phyloP scores from a whole-genome alignment of 2,329 filamentous ascomycete species.

The Ciborinia camelliae region DNA sequence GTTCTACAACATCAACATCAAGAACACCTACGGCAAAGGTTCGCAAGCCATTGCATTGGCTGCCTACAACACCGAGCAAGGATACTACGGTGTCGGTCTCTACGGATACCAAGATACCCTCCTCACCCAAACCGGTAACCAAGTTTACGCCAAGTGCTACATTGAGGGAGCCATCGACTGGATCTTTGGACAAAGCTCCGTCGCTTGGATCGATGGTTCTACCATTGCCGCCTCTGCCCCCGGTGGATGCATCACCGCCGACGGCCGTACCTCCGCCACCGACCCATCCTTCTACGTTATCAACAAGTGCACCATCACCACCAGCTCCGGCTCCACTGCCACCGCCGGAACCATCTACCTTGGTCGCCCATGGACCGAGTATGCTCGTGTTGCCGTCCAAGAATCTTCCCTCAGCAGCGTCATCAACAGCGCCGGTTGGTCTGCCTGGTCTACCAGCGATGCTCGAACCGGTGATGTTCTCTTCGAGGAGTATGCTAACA shows the following conservation, averaged over 20 bases:
- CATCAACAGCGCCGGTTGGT: constrained; percentile 52
- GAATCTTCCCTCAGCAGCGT: constrained; percentile 46
- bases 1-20: constrained; percentile 59
- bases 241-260: constrained; percentile 39
- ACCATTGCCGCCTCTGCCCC: constrained; percentile 46
- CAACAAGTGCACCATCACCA: constrained; percentile 43
- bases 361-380: constrained; percentile 52
- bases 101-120: constrained; percentile 57
- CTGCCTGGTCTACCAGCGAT: constrained; percentile 45
- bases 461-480: constrained; percentile 46
- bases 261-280: constrained; percentile 41
- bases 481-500: constrained; percentile 53
- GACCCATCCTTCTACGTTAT: constrained; percentile 52
- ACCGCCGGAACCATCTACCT: constrained; percentile 45
- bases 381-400: constrained; percentile 51
- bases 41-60: constrained; percentile 53
- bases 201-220: constrained; percentile 41
- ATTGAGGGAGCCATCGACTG: constrained; percentile 59
- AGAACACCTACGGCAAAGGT: constrained; percentile 49
- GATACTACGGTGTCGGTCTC: constrained; percentile 55
- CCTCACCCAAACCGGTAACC: constrained; percentile 47
- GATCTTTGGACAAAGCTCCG: constrained; percentile 55
- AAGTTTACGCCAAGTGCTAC: constrained; percentile 54
- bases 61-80: constrained; percentile 49
- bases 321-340: constrained; percentile 41